These are phyloP conservation scores for Nemania bipapillata DNA, from an alignment of 2,329 filamentous ascomycete species.

Conservation along the genomic window DNA sequence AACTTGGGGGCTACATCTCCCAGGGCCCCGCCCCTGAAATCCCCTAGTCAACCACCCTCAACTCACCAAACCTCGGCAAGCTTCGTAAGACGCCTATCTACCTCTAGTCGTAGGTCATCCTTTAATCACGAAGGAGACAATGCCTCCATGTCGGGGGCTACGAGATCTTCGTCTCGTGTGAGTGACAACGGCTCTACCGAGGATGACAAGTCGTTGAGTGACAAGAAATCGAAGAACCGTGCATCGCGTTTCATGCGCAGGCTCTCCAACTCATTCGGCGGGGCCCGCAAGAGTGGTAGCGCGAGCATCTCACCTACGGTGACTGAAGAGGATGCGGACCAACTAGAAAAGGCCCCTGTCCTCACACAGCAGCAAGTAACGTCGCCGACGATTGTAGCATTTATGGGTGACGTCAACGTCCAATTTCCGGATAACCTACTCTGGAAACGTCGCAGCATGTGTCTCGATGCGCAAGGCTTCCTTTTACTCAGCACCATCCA, in stretches of 20 bases:
- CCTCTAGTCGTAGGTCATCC: constrained; percentile 68
- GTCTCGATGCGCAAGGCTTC: constrained; percentile 84
- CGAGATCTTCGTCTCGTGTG: constrained; percentile 56
- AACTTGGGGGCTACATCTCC: constrained; percentile 50
- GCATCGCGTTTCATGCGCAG: constrained; percentile 69
- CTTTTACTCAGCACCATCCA: constrained; percentile 80
- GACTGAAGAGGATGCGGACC: constrained; percentile 60
- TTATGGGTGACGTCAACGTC: constrained; percentile 91
- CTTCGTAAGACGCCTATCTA: constrained; percentile 71
- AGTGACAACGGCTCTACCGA: constrained; percentile 61
- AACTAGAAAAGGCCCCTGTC: constrained; percentile 47
- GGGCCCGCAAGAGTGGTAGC: constrained; percentile 59
- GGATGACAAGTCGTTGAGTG: constrained; percentile 58
- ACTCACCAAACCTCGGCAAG: constrained; percentile 58
- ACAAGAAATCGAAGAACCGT: constrained; percentile 62
- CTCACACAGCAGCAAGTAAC: constrained; percentile 42
- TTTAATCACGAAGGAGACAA: constrained; percentile 58
- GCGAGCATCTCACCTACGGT: constrained; percentile 64
- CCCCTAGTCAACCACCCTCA: constrained; percentile 62
- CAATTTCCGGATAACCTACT: constrained; percentile 96
- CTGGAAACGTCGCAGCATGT: constrained; percentile 93
- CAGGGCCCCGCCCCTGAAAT: constrained; percentile 53
- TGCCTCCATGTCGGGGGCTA: constrained; percentile 39
- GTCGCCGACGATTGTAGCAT: constrained; percentile 65
- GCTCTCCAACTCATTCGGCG: constrained; percentile 64